These are phyloP conservation scores for Pachyrhizus erosus DNA, from an alignment of 306 rosid genomes.

Conservation along the genomic window DNA sequence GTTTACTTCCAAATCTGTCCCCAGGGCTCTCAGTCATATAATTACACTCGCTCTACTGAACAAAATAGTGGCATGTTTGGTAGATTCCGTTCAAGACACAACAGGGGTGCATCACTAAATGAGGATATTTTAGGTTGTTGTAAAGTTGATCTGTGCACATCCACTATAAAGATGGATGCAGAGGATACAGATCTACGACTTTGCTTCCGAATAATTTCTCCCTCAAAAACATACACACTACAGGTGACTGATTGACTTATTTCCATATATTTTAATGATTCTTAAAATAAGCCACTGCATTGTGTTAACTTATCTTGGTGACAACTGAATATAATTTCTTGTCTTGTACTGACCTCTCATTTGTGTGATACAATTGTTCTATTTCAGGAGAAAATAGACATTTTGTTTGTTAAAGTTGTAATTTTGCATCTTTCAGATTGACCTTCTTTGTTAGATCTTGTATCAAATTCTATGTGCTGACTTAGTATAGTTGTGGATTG, in stretches of 20 bases:
- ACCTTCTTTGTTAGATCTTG: background rate
- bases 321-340: slow-evolving; percentile 9
- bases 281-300: background rate
- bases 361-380: slow-evolving; percentile 4
- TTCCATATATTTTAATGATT: slow-evolving; percentile 21
- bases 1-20: slow-evolving; percentile 39
- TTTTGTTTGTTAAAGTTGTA: slow-evolving; percentile 26
- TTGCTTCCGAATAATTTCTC: slow-evolving; percentile 97
- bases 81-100: slow-evolving; percentile 89
- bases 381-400: background rate
- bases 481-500: slow-evolving; percentile 5
- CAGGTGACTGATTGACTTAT: slow-evolving; percentile 72
- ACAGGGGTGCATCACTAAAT: slow-evolving; percentile 59
- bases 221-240: slow-evolving; percentile 76
- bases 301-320: slow-evolving; percentile 26
- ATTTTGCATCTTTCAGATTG: slow-evolving; percentile 12
- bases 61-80: slow-evolving; percentile 84
- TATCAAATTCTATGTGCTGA: slow-evolving; percentile 8
- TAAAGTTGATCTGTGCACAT: slow-evolving; percentile 80
- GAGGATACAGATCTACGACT: slow-evolving; percentile 94
- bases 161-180: slow-evolving; percentile 92
- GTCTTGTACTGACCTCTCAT: background rate
- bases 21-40: slow-evolving; percentile 77
- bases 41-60: slow-evolving; percentile 67
- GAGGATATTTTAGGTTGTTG: slow-evolving; percentile 78